These are phyloP conservation scores for Botrytis fragariae DNA, from an alignment of 2,329 filamentous ascomycete species.

Conservation along the genomic window DNA sequence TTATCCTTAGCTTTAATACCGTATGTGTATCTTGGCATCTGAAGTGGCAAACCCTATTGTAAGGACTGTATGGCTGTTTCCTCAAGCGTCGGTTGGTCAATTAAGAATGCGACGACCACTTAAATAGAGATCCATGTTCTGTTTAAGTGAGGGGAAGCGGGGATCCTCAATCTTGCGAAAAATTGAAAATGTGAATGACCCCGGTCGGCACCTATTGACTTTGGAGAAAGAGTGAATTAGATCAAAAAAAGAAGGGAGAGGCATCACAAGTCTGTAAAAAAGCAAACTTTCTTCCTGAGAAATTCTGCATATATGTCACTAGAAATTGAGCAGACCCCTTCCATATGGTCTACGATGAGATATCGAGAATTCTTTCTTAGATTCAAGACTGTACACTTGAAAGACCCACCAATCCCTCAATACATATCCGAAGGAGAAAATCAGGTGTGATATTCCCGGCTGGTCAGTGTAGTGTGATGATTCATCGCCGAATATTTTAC, in stretches of 20 bases:
- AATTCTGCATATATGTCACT: background rate
- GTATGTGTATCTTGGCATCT: no score
- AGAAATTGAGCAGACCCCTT: background rate
- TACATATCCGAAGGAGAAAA: background rate
- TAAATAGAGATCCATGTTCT: background rate
- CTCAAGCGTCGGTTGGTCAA: no score
- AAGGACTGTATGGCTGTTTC: no score
- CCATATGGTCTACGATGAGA: background rate
- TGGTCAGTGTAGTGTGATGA: no score
- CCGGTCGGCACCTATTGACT: no score
- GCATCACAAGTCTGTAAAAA: background rate
- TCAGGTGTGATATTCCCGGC: background rate
- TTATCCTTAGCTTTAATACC: no score
- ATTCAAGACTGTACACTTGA: background rate
- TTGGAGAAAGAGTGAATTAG: no score
- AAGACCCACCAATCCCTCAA: background rate
- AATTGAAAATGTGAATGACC: background rate
- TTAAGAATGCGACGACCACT: no score
- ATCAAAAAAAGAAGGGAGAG: no score
- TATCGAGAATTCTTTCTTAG: fast-evolving
- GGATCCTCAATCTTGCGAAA: background rate
- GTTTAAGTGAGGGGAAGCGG: no score
- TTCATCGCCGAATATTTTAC: fast-evolving
- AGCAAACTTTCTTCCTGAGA: background rate
- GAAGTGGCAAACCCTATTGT: no score